Evolutionary conservation across 805 yeast genomes (phyloP).

Genomic region (Saturnispora ahearnii): DNA sequence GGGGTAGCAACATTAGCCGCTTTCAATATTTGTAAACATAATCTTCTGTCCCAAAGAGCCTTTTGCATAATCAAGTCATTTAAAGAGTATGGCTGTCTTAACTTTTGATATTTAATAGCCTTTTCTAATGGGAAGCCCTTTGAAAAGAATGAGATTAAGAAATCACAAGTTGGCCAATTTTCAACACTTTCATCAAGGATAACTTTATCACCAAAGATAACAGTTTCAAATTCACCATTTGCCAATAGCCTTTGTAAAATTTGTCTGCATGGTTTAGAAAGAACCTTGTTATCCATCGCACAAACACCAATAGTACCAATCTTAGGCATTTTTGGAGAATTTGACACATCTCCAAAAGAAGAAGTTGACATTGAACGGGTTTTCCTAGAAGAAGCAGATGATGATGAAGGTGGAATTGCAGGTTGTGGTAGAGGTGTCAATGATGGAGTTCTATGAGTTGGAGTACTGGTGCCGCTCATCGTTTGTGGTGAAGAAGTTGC

Average conservation of each 20-base stretch:
- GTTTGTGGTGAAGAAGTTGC: not conserved
- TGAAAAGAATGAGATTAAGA: constrained; percentile 86
- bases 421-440: constrained; percentile 3
- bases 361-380: constrained; percentile 27
- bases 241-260: constrained; percentile 82
- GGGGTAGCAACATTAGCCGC: constrained; percentile 88
- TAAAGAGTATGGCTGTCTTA: constrained; percentile 81
- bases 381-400: constrained; percentile 15
- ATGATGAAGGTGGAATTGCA: constrained; percentile 9
- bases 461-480: not conserved
- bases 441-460: not conserved
- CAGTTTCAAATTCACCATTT: constrained; percentile 92
- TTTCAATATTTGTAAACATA: constrained; percentile 71
- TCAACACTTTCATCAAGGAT: constrained; percentile 87
- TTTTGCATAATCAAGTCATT: constrained; percentile 89
- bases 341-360: constrained; percentile 13
- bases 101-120: constrained; percentile 82
- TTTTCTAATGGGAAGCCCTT: constrained; percentile 93
- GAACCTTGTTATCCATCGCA: constrained; percentile 96
- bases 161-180: constrained; percentile 99
- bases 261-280: constrained; percentile 91
- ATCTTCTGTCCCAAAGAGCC: constrained; percentile 93
- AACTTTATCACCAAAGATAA: constrained; percentile 95
- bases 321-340: constrained; percentile 48
- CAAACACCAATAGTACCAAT: constrained; percentile 96